Percentiles rank a stretch among this genome's conserved stretches.
Evolutionary conservation across 129 eudicot genomes (phyloP).

Genomic region (Centrapalus pauciflorus): DNA sequence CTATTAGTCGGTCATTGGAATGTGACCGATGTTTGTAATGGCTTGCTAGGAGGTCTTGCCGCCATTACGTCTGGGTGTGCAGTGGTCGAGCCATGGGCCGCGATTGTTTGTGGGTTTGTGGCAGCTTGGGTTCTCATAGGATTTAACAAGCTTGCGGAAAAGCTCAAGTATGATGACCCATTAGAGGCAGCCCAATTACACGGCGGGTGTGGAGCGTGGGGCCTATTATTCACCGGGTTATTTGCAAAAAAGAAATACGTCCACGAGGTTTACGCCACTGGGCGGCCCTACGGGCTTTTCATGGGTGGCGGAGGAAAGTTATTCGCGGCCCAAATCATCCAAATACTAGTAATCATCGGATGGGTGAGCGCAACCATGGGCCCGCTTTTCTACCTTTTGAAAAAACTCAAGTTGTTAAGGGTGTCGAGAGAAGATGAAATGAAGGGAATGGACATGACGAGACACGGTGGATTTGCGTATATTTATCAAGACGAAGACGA

Average conservation of each 20-base stretch:
- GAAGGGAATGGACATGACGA: slow-evolving; percentile 60
- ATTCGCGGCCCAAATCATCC: slow-evolving; percentile 51
- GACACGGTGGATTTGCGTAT: slow-evolving; percentile 70
- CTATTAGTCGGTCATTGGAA: slow-evolving; percentile 64
- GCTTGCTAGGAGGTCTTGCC: slow-evolving; percentile 64
- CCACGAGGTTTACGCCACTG: slow-evolving; percentile 48
- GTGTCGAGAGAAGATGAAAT: slow-evolving; percentile 52
- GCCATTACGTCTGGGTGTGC: slow-evolving; percentile 72
- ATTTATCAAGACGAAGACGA: slow-evolving; percentile 51
- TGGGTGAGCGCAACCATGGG: slow-evolving; percentile 68
- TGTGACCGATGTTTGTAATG: slow-evolving; percentile 64
- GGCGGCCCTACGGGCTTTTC: slow-evolving; percentile 53
- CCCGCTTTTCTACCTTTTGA: slow-evolving; percentile 40
- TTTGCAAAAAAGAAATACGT: slow-evolving; percentile 45
- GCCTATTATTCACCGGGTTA: slow-evolving; percentile 58
- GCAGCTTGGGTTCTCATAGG: slow-evolving; percentile 73
- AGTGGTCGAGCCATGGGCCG: slow-evolving; percentile 78
- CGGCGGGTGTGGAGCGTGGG: slow-evolving; percentile 77
- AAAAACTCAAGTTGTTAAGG: slow-evolving; percentile 46
- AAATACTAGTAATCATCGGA: slow-evolving; percentile 47
- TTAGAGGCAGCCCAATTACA: slow-evolving; percentile 70
- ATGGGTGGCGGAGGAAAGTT: slow-evolving; percentile 69
- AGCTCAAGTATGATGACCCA: slow-evolving; percentile 54
- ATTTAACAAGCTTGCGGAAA: slow-evolving; percentile 45
- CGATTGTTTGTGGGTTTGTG: slow-evolving; percentile 60